Conservation (phyloP, 768 basidiomycete genomes). For the Collybia sordida region DNA sequence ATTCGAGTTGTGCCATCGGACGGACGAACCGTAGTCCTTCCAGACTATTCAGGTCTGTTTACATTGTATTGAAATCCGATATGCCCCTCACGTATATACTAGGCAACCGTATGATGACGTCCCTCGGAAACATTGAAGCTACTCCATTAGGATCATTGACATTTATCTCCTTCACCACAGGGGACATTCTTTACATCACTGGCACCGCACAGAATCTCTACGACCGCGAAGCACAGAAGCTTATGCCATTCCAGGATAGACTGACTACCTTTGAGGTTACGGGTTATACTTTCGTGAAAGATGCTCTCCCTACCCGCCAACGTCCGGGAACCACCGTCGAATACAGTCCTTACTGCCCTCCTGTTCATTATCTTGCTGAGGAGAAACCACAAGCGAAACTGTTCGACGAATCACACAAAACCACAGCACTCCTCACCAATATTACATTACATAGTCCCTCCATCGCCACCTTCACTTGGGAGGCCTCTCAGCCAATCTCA, state of each 20-base stretch:
- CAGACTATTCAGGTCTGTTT: constrained; percentile 56
- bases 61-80: background rate
- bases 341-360: constrained; percentile 58
- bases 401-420: constrained; percentile 24
- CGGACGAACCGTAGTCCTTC: constrained; percentile 53
- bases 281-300: constrained; percentile 50
- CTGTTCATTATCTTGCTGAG: constrained; percentile 49
- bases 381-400: constrained; percentile 31
- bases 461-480: constrained; percentile 58
- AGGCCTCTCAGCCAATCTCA: constrained; percentile 27
- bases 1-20: constrained; percentile 57
- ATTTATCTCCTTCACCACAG: constrained; percentile 52
- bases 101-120: constrained; percentile 67
- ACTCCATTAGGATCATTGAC: constrained; percentile 57
- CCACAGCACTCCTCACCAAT: constrained; percentile 33
- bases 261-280: constrained; percentile 49
- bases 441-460: constrained; percentile 43
- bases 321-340: constrained; percentile 18
- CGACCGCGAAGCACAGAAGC: constrained; percentile 41
- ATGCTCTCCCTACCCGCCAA: constrained; percentile 56
- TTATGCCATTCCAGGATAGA: constrained; percentile 57
- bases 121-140: constrained; percentile 59
- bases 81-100: background rate
- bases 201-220: constrained; percentile 51
- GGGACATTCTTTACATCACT: constrained; percentile 62